Base-by-base conservation (phyloP, 495 filamentous ascomycete species). In the Neurospora sp. region DNA sequence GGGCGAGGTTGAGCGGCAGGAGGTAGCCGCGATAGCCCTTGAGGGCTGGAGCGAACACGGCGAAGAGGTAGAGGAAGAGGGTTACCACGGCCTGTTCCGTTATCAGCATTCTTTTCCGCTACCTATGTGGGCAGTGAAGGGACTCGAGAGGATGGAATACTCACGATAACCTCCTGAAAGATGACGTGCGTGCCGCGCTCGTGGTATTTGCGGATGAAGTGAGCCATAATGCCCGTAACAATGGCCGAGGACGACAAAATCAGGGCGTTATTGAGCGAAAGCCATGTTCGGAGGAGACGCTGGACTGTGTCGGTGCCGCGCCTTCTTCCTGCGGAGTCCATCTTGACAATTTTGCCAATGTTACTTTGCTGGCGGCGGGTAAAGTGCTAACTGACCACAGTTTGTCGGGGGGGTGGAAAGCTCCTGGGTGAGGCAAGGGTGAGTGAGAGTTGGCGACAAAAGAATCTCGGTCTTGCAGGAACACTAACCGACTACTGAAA, bases 21-120 rank as follows among this genome's bases (percentile, higher is more conserved):
- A 78, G 70, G 68, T 80, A 78, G 38, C 79, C 79, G 27, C 73
- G 76, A 73, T 80, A 80, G 3, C 69, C 70, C 61, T 79, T 80
- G 68, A 80, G 40, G 14, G 48, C 38, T 7, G 78, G 78, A 61
- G 77, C 38, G 69, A 76, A 70, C 44, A 78, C 31, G 53, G 75
- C 73, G 41, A 78, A 68, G 16, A 79, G 48, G 70, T 77, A 79
- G 6, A 77, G 5, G 68, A 79, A 76, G 12, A 79, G 74, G 3
- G 77, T 79, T 12, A 79, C 2, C 4, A 79, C 77, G 40, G 76
- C 72, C 74, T 16, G n/a, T 3, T 3, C 27, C 5, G 3, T 16
- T 5, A 16, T 40, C 70, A 31, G 20, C 27, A 71, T 38, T 61
- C 18, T 39, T 22, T 37, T 71, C 70, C 44, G 31, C 18, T 39